Evolutionary conservation across 2,329 filamentous ascomycete genomes (phyloP).

Genomic region (Beauveria bassiana): DNA sequence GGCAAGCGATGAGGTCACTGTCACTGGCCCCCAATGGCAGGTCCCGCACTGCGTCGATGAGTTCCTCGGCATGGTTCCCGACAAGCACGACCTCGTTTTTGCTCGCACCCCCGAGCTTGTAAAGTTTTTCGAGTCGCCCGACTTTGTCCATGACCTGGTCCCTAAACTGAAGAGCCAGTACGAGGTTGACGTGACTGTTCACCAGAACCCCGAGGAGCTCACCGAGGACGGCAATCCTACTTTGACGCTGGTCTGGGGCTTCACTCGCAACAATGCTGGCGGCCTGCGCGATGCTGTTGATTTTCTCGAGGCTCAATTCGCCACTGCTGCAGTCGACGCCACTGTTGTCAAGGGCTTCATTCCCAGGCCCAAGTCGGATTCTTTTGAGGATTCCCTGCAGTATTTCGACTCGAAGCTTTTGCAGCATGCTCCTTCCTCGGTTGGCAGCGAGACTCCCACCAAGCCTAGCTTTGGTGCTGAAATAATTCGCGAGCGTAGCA

Average conservation of each 20-base stretch:
- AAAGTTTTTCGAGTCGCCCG: constrained; percentile 71
- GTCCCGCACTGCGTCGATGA: constrained; percentile 95
- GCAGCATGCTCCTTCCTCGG: constrained; percentile 77
- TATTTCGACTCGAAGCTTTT: constrained; percentile 97
- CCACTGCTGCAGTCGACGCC: constrained; percentile 81
- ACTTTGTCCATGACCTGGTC: constrained; percentile 73
- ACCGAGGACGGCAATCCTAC: constrained; percentile 51
- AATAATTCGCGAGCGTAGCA: constrained; percentile 67
- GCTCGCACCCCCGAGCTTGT: constrained; percentile 67
- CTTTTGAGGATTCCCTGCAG: constrained; percentile 92
- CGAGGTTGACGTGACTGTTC: constrained; percentile 77
- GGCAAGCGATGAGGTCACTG: constrained; percentile 90
- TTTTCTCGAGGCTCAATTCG: constrained; percentile 78
- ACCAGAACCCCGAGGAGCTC: constrained; percentile 52
- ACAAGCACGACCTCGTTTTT: constrained; percentile 86
- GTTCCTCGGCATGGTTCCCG: constrained; percentile 94
- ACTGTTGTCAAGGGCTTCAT: constrained; percentile 88
- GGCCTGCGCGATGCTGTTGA: constrained; percentile 94
- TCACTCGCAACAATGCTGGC: constrained; percentile 95
- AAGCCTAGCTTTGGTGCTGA: constrained; percentile 78
- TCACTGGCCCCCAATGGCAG: constrained; percentile 96
- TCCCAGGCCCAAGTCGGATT: constrained; percentile 95
- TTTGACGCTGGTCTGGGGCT: constrained; percentile 63
- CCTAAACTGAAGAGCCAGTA: constrained; percentile 85
- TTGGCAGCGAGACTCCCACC: constrained; percentile 81